phyloP scores from a whole-genome alignment of 78 protist genomes.

The Dictyostelium citrinum region DNA sequence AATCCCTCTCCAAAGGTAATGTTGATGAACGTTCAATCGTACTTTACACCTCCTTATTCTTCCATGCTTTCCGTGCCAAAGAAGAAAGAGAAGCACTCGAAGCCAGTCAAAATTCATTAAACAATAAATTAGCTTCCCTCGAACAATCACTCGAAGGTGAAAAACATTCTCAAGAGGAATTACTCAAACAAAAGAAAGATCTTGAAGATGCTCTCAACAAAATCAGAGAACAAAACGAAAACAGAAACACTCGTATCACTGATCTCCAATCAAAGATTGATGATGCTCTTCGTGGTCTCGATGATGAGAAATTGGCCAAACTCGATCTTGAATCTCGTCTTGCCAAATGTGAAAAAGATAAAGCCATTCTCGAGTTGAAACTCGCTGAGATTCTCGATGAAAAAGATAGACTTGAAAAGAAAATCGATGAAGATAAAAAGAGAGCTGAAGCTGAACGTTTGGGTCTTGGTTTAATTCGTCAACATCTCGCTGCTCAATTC shows the following conservation, averaged over 20 bases:
- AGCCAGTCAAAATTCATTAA: conserved; percentile 52
- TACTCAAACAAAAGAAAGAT: conserved; percentile 42
- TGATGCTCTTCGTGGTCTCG: conserved; percentile 74
- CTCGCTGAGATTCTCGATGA: conserved; percentile 65
- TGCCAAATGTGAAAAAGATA: conserved; percentile 72
- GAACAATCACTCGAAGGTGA: conserved; percentile 69
- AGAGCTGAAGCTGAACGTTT: conserved; percentile 69
- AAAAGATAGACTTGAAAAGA: conserved; percentile 59
- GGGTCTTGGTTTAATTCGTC: conserved; percentile 62
- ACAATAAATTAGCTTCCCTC: conserved; percentile 54
- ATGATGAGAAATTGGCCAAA: conserved; percentile 68
- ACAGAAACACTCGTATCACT: conserved; percentile 33
- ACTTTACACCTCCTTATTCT: conserved; percentile 77
- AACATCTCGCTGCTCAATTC: conserved; percentile 59
- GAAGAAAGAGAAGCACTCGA: conserved; percentile 75
- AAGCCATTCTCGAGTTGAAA: conserved; percentile 71
- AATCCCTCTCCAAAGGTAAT: conserved; percentile 79
- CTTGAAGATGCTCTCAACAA: conserved; percentile 28
- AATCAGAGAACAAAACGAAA: conserved; percentile 31
- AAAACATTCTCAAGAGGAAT: conserved; percentile 46
- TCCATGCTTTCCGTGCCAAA: conserved; percentile 84
- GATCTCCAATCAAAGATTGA: conserved; percentile 68
- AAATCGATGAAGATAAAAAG: conserved; percentile 73
- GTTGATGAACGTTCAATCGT: conserved; percentile 85
- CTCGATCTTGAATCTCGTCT: conserved; percentile 75